phyloP scores from a whole-genome alignment of 441 rosid genomes.

The Jatropha podagrica region DNA sequence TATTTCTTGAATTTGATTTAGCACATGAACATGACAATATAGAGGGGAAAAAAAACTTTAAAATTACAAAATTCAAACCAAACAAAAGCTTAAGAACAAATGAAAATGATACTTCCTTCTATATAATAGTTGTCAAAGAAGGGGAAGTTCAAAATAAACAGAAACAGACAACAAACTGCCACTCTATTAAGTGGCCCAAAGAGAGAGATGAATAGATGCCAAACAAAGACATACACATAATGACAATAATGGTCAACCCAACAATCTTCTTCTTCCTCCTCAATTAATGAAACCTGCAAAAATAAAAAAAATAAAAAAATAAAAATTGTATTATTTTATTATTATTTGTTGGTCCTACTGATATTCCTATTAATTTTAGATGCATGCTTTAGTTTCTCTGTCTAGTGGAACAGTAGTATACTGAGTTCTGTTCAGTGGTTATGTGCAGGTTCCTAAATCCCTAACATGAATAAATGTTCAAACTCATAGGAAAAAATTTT shows the following conservation, averaged over 20 bases:
- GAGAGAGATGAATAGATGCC: not conserved
- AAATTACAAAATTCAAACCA: too few species aligned
- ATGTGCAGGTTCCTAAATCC: not conserved
- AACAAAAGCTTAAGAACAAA: too few species aligned
- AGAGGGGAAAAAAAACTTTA: too few species aligned
- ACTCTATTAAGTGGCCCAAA: constrained; percentile 6
- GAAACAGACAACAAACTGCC: constrained; percentile 9
- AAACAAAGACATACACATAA: not conserved
- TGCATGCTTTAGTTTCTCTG: not conserved
- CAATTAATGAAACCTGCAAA: constrained; percentile 7
- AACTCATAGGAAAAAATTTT: not conserved
- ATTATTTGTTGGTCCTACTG: not conserved
- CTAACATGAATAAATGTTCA: constrained; percentile 12
- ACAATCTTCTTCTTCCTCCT: constrained; percentile 8
- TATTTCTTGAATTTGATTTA: too few species aligned
- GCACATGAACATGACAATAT: too few species aligned
- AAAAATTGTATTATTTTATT: not conserved
- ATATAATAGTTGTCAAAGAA: not conserved
- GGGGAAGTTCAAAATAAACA: not conserved
- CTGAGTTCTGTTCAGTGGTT: not conserved
- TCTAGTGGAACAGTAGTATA: not conserved
- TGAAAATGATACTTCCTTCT: too few species aligned
- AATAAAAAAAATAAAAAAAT: too few species aligned
- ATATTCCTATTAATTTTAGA: not conserved
- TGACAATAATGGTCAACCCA: constrained; percentile 24